Base-by-base conservation (phyloP, 2,329 filamentous ascomycete species). In the Sarocladium kiliense region DNA sequence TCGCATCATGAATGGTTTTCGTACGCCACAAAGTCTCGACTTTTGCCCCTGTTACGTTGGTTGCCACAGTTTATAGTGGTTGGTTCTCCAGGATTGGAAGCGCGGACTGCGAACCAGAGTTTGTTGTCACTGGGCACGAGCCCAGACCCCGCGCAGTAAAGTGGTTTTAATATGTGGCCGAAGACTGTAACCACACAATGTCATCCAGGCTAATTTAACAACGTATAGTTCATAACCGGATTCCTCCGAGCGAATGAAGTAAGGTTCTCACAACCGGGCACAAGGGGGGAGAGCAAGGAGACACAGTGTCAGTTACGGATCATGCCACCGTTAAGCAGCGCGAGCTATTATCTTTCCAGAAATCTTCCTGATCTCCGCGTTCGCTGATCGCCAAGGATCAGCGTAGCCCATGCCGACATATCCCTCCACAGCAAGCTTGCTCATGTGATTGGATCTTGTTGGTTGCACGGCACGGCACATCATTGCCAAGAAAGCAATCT, bases 61-160 rank as follows among this genome's bases (percentile, higher is more conserved):
- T 34, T 51, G 47, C 47, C 47, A 51, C 47, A 18, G 26, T 18
- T 19, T 51, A 51, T 51, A 51, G 47, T 51, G 18, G 11, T 27
- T 32, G 18, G 27, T 32, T 36, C 30, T 32, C 30, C 47, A 51
- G 25, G 47, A 51, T 3, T 18, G 47, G 47, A 51, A 51, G 47
- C 47, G 27, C 47, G 47, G 30, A 36, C 44, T 18, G 30, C 9
- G n/a, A 44, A 44, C 41, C 44, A 27, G 26, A 32, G 7, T 49
- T 49, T 32, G 7, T 27, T 32, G 23, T 49, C 26, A 25, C n/a
- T 30, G 23, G 7, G 25, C 30, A 16, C 5, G 47, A 51, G 30
- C 18, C 47, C 47, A 51, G 47, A 51, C 47, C 47, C 47, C 47
- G 47, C 47, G 27, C 47, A 23, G 26, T 51, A 51, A 34, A 51